Conservation (phyloP, 305 asterid species). For the Fraxinus angustifolia region DNA sequence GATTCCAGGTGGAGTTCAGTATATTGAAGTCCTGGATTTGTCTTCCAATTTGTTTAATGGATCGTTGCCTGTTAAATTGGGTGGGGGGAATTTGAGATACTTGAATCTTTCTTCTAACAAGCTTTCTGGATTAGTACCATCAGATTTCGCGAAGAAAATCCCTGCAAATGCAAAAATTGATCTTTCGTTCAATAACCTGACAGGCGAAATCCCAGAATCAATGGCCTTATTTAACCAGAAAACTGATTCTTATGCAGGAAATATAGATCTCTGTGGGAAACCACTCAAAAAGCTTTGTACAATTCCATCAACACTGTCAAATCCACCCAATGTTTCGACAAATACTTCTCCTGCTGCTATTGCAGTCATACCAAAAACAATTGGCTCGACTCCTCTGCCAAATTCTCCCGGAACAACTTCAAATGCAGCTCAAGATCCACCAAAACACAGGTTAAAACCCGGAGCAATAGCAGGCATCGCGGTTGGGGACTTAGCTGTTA, state of each 20-base stretch:
- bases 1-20: conserved; percentile 34
- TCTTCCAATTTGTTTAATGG: conserved; percentile 68
- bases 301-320: conserved; percentile 60
- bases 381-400: conserved; percentile 35
- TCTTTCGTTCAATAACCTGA: conserved; percentile 72
- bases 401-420: conserved; percentile 24
- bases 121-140: conserved; percentile 54
- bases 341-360: conserved; percentile 68
- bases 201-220: conserved; percentile 74
- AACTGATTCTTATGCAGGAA: conserved; percentile 64
- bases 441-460: conserved; percentile 51
- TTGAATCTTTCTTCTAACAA: conserved; percentile 78
- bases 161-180: conserved; percentile 59
- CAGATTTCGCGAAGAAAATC: conserved; percentile 48
- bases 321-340: conserved; percentile 46
- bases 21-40: conserved; percentile 52
- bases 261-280: conserved; percentile 74
- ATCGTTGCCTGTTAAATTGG: conserved; percentile 63
- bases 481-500: conserved; percentile 59
- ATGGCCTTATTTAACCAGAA: conserved; percentile 52
- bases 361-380: conserved; percentile 77
- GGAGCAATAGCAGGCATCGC: conserved; percentile 58
- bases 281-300: conserved; percentile 62
- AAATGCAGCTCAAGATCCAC: conserved; percentile 27
- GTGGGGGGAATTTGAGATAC: conserved; percentile 55